Conservation (phyloP, 2,329 filamentous ascomycete species). For the Emmonsiellopsis sp. region DNA sequence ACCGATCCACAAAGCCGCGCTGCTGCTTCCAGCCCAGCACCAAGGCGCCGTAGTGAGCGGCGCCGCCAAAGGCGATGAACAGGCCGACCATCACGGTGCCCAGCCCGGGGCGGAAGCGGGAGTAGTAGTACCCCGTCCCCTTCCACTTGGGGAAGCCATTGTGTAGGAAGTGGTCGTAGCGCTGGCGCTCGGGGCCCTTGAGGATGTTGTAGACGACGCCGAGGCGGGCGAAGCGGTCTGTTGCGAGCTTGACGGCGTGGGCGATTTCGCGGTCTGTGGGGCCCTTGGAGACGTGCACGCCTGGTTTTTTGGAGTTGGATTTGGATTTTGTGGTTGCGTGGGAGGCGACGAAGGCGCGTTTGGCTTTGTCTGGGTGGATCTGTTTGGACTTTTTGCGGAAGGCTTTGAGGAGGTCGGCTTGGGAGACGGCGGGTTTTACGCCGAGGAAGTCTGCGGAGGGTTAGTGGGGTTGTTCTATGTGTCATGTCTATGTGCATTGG, state of each 20-base stretch:
- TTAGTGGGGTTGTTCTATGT: neutral
- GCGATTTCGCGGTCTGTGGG: constrained; percentile 67
- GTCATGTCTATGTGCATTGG: neutral
- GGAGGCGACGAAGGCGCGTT: constrained; percentile 67
- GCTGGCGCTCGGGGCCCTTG: constrained; percentile 65
- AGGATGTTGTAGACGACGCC: constrained; percentile 80
- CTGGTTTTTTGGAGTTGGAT: constrained; percentile 43
- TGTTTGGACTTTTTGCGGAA: constrained; percentile 78
- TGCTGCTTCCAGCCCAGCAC: constrained; percentile 84
- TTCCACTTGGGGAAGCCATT: constrained; percentile 96
- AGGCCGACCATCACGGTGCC: constrained; percentile 74
- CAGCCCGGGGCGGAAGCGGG: constrained; percentile 80
- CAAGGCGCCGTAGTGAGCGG: constrained; percentile 75
- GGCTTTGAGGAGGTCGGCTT: constrained; percentile 86
- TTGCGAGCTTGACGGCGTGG: constrained; percentile 68
- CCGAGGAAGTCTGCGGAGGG: constrained; percentile 61
- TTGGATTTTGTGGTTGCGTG: constrained; percentile 41
- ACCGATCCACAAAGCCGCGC: constrained; percentile 80
- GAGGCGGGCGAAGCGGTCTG: constrained; percentile 73
- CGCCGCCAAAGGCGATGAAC: constrained; percentile 74
- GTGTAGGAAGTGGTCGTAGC: constrained; percentile 87
- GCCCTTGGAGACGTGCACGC: constrained; percentile 57
- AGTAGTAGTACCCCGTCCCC: constrained; percentile 97
- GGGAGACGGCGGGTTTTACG: constrained; percentile 60
- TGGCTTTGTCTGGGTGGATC: constrained; percentile 93